These are phyloP conservation scores for Coffea humblotiana DNA, from an alignment of 305 asterid genomes.

Conservation along the genomic window DNA sequence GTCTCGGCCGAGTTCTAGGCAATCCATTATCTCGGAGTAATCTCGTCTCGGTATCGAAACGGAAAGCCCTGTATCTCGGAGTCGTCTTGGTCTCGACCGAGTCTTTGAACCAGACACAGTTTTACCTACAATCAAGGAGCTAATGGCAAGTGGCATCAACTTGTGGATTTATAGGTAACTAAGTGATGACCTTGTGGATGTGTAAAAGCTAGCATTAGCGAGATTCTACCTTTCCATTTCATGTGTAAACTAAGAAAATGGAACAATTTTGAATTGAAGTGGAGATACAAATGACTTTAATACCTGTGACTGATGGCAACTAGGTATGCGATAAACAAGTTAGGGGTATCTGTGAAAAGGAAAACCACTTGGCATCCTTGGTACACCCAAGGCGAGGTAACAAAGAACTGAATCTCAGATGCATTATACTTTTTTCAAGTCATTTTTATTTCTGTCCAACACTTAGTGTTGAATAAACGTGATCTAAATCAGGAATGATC, in stretches of 20 bases:
- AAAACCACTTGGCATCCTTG: conserved; percentile 55
- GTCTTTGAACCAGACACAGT: conserved; percentile 14
- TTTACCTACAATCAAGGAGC: conserved; percentile 37
- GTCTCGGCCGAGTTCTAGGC: too few relatives aligned
- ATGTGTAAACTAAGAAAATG: background rate
- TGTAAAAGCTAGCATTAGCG: background rate
- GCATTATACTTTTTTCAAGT: background rate
- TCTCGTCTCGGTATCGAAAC: too few relatives aligned
- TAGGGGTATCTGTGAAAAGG: conserved; percentile 39
- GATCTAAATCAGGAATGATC: background rate
- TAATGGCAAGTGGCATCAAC: conserved; percentile 43
- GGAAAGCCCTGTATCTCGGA: too few relatives aligned
- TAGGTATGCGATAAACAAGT: conserved; percentile 47
- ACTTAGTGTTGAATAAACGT: background rate
- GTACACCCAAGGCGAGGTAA: conserved; percentile 51
- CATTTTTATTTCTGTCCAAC: background rate
- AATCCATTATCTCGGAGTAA: too few relatives aligned
- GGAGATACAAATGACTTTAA: conserved; percentile 44
- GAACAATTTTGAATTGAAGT: conserved; percentile 19
- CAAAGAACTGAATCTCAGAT: too few relatives aligned
- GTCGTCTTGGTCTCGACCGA: too few relatives aligned
- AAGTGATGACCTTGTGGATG: background rate
- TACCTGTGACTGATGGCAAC: conserved; percentile 48
- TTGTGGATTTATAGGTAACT: conserved; percentile 52
- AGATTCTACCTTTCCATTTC: background rate